Conservation (phyloP, 768 basidiomycete genomes). For the Kwoniella dejecticola region DNA sequence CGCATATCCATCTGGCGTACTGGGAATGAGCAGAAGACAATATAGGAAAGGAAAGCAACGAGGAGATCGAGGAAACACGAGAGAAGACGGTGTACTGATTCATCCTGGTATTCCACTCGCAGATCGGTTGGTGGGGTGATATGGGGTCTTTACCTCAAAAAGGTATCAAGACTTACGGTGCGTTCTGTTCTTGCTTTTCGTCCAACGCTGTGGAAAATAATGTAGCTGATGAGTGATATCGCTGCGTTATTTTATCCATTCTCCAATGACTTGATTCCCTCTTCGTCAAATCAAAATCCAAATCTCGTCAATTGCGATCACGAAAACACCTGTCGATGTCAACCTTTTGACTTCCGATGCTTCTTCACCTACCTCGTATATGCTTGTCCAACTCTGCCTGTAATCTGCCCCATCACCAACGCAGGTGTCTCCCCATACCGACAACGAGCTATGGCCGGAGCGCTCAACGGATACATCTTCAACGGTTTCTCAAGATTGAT, state of each 20-base stretch:
- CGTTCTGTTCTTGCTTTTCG: conserved; percentile 57
- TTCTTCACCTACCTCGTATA: too few relatives aligned
- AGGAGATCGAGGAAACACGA: not conserved
- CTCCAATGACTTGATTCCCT: too few relatives aligned
- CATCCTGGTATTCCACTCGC: not conserved
- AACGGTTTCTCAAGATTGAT: conserved; percentile 80
- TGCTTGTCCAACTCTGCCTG: too few relatives aligned
- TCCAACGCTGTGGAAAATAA: not conserved
- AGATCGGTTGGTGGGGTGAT: conserved; percentile 94
- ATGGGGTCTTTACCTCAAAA: conserved; percentile 68
- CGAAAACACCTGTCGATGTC: too few relatives aligned
- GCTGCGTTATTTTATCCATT: too few relatives aligned
- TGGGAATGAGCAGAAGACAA: not conserved
- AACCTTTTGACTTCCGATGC: too few relatives aligned
- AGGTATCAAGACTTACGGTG: conserved; percentile 79
- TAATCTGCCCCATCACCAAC: too few relatives aligned
- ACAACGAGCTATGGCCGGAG: conserved; percentile 70
- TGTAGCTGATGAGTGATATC: not conserved
- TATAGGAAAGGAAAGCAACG: not conserved
- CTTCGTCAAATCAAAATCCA: too few relatives aligned
- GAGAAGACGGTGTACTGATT: conserved; percentile 2
- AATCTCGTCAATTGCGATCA: too few relatives aligned
- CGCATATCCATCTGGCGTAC: not conserved
- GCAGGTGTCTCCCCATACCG: conserved; percentile 81
- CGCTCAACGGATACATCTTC: conserved; percentile 75